Conservation (phyloP, 78 protist species). For the Dictyostelium intermedium region DNA sequence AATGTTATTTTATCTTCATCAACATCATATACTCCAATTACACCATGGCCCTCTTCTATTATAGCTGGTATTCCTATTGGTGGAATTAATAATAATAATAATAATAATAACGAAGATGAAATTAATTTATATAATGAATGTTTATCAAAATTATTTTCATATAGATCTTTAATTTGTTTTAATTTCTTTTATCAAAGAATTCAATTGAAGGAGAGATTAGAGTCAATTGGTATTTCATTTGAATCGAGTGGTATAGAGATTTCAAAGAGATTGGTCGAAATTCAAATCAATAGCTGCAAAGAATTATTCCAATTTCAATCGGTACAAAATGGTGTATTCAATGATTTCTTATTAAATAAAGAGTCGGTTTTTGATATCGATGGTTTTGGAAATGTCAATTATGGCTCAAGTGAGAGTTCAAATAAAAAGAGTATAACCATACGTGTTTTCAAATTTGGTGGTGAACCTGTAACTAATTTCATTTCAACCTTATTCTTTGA, state of each 20-base stretch:
- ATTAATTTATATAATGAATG: neutral
- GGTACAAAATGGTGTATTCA: neutral
- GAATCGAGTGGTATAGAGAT: neutral
- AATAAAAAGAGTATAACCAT: neutral
- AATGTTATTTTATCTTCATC: neutral
- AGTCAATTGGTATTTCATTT: neutral
- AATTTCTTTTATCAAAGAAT: conserved; percentile 2
- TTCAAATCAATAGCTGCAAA: neutral
- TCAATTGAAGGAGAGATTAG: conserved; percentile 5
- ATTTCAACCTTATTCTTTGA: neutral
- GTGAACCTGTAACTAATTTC: neutral
- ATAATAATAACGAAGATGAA: neutral
- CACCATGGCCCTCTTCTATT: neutral
- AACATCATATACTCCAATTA: neutral
- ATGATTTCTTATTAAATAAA: neutral
- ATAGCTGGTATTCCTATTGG: neutral
- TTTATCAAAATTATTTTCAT: neutral
- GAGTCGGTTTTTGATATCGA: neutral
- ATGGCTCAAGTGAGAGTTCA: neutral
- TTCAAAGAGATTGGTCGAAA: neutral
- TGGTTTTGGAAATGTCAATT: neutral
- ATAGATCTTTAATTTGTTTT: neutral
- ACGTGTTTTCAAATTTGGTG: conserved; percentile 3
- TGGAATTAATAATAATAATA: neutral
- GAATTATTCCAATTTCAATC: neutral